Evolutionary conservation across 1,284 basidiomycete species (phyloP), one percentile per base, ranked within the genome.

Genomic region (Takashimella tepidaria): DNA sequence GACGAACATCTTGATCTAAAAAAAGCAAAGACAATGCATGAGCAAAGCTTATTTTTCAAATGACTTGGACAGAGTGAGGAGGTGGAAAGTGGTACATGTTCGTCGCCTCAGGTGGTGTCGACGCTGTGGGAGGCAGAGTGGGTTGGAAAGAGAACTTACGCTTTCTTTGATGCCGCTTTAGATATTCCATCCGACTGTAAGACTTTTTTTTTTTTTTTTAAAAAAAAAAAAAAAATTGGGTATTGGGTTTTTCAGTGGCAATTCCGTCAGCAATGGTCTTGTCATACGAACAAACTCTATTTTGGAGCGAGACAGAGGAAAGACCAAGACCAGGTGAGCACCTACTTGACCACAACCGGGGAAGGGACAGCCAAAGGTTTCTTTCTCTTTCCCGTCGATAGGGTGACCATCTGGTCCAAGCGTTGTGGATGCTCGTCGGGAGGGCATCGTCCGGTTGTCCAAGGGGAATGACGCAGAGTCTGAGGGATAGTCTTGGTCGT

Each of bases 81-180:
- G 6, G 6, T 21, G 16, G 19, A 25, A 5, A 41, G 5, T 3
- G 20, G 13, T 19, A n/a, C n/a, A n/a, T n/a, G n/a, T n/a, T n/a
- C n/a, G n/a, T n/a, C n/a, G n/a, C n/a, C n/a, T n/a, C n/a, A n/a
- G n/a, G n/a, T n/a, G n/a, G n/a, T n/a, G n/a, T n/a, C n/a, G n/a
- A n/a, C n/a, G n/a, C n/a, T n/a, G n/a, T n/a, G n/a, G n/a, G 24
- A 6, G 16, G 16, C 8, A 27, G 37, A 13, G 10, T n/a, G 41
- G 43, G 31, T 23, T 47, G 23, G 48, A 48, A 10, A 12, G 6
- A 16, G 41, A 12, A 65, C 74, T 56, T 53, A 77, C 75, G 75
- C 63, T 76, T 77, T 48, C 75, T 55, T 47, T 77, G 74, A 59
- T 77, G 75, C 45, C 75, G 57, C 48, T 73, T 73, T 54, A 77